Base-by-base conservation (phyloP, 345 rosid genomes). In the Hypericum androsaemum region DNA sequence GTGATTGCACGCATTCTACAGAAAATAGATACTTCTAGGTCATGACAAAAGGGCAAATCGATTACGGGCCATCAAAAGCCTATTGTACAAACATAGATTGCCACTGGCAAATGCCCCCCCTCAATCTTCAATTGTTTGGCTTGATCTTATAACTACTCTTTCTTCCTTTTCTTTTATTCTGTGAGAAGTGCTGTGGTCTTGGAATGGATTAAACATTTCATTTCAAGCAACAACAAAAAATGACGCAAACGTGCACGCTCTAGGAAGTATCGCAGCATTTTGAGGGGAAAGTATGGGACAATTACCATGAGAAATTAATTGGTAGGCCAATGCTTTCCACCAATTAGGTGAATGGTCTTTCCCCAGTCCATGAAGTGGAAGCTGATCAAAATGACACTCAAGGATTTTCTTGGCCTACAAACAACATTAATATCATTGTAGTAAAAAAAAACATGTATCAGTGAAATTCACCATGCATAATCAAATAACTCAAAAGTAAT, bases 351-450 rank as follows among this genome's bases (percentile, higher is more conserved):
- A 40, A 47, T 68, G 52, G 42, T 68, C 60, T 65, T 66, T 71
- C 57, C 80, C 80, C 22, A 63, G 80, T 57, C 80, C 80, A 59
- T 76, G 77, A 57, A 76, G 68, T 6, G 72, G 74, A 54, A 76
- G 74, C 72, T 69, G 65, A 68, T 76, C 72, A 55, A 76, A 72
- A 13, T 64, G 65, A 52, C 61, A 52, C 41, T 69, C 74, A 59
- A 66, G 22, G 54, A 76, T 67, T 45, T 56, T 71, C 54, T 72
- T 76, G 32, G 72, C 59, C 80, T 76, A 43, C 10, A 59, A 61
- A 45, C n/a, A 43, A 56, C 38, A 60, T 41, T 37, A 16, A 40
- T 43, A 22, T n/a, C n/a, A n/a, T 22, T 22, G 13, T 12, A 37
- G 37, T 51, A 8, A 52, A 4, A 55, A 58, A 16, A 68, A 38